Evolutionary conservation across 2,329 filamentous ascomycete genomes (phyloP).

Genomic region (Camptophora hylomeconis): DNA sequence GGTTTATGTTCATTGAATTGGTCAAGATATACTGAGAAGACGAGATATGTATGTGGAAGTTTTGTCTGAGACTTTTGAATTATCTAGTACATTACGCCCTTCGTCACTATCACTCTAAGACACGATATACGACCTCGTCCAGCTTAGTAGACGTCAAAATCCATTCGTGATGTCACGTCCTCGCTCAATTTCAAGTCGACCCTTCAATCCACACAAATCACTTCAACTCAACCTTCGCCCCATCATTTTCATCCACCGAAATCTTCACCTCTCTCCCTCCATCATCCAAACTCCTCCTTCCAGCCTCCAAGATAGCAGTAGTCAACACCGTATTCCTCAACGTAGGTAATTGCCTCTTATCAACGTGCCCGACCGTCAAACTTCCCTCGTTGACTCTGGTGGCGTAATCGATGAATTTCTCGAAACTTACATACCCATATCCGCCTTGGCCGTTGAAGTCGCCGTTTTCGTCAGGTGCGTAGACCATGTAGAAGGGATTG

Average conservation of each 20-base stretch:
- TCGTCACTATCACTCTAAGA: too few relatives aligned
- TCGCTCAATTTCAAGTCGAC: too few relatives aligned
- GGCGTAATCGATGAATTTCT: slow-evolving; percentile 89
- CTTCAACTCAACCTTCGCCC: slow-evolving; percentile 36
- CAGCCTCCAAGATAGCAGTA: slow-evolving; percentile 81
- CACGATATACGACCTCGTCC: too few relatives aligned
- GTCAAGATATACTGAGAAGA: too few relatives aligned
- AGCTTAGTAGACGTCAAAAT: too few relatives aligned
- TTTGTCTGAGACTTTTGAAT: too few relatives aligned
- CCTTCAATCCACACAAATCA: too few relatives aligned
- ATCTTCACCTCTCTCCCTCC: slow-evolving; percentile 64
- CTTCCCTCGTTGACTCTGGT: slow-evolving; percentile 62
- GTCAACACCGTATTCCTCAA: slow-evolving; percentile 82
- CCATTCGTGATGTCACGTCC: too few relatives aligned
- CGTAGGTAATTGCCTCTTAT: slow-evolving; percentile 70
- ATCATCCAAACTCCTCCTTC: slow-evolving; percentile 73
- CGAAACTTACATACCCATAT: slow-evolving; percentile 87
- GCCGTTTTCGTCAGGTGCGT: slow-evolving; percentile 85
- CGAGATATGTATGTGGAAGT: too few relatives aligned
- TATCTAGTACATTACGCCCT: too few relatives aligned
- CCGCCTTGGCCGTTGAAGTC: slow-evolving; percentile 86
- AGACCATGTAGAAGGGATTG: slow-evolving; percentile 94
- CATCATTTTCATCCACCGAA: slow-evolving; percentile 31
- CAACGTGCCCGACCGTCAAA: slow-evolving; percentile 61
- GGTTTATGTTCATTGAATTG: too few relatives aligned